Percentiles rank a stretch among this genome's conserved stretches.
These are phyloP conservation scores for Coprinopsis cinerea DNA, from an alignment of 768 basidiomycete species.

Conservation along the genomic window DNA sequence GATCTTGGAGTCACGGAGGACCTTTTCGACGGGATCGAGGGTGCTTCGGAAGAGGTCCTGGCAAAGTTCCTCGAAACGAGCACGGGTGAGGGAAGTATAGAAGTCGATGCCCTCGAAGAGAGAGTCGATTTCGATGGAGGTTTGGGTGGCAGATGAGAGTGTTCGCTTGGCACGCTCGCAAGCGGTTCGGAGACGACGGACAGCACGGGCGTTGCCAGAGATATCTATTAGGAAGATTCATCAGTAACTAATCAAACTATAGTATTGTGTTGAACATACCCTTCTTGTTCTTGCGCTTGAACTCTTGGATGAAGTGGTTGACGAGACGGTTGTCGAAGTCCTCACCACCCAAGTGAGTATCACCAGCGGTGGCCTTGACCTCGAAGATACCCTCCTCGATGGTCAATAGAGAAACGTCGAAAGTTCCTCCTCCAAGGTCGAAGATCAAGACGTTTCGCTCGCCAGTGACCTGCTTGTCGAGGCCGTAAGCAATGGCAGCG, in stretches of 20 bases:
- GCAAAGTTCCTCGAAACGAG: conserved; percentile 95
- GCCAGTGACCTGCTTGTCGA: conserved; percentile 86
- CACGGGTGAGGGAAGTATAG: conserved; percentile 97
- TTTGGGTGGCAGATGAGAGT: conserved; percentile 93
- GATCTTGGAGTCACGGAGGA: conserved; percentile 96
- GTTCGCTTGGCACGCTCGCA: conserved; percentile 99
- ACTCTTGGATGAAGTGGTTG: conserved; percentile 94
- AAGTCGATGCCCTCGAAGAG: conserved; percentile 98
- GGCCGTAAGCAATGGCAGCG: conserved; percentile 96
- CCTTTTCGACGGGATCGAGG: conserved; percentile 95
- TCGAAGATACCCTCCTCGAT: conserved; percentile 98
- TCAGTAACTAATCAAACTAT: conserved; percentile 9
- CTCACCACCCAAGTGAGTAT: conserved; percentile 97
- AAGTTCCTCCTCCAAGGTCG: conserved; percentile 97
- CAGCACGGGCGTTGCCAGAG: conserved; percentile 87
- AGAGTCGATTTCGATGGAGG: conserved; percentile 97
- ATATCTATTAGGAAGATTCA: conserved; percentile 46
- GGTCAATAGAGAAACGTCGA: conserved; percentile 94
- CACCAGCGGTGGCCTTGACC: conserved; percentile 97
- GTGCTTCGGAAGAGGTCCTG: conserved; percentile 93
- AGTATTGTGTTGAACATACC: conserved; percentile 30
- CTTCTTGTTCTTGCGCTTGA: conserved; percentile 98
- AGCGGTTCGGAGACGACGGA: conserved; percentile 94
- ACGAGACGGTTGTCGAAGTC: conserved; percentile 98
- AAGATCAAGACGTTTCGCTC: conserved; percentile 98